Evolutionary conservation across 164 flowering plant genomes (phyloP).

Genomic region (Annona cherimola): DNA sequence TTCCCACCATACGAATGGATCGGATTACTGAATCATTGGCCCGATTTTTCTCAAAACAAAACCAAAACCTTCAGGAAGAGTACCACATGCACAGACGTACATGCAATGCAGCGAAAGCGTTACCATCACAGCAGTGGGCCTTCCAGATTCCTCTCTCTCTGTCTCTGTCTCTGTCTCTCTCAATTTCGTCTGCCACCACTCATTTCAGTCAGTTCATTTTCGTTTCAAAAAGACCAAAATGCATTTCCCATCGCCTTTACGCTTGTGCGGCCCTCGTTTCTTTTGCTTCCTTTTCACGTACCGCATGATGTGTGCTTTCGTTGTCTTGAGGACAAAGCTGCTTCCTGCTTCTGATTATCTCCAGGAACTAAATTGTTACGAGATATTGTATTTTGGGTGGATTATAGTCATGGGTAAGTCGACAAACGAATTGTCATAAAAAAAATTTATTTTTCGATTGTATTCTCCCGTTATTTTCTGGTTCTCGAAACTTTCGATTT

Average conservation of each 20-base stretch:
- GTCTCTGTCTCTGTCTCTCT: background rate
- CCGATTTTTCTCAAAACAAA: background rate
- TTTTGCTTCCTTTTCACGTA: background rate
- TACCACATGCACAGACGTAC: background rate
- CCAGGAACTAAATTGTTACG: background rate
- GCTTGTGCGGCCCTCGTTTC: background rate
- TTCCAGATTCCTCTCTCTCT: background rate
- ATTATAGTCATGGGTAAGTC: background rate
- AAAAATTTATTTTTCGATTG: background rate
- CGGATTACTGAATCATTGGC: background rate
- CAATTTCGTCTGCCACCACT: background rate
- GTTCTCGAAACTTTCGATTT: background rate
- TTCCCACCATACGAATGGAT: background rate
- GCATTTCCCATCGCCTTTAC: background rate
- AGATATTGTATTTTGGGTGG: background rate
- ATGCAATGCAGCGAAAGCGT: background rate
- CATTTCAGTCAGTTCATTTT: background rate
- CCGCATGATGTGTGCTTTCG: background rate
- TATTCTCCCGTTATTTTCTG: background rate
- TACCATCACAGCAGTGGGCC: background rate
- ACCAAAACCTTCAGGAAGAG: background rate
- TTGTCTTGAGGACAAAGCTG: background rate
- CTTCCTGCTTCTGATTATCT: background rate
- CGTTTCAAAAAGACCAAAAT: background rate
- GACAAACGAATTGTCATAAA: background rate